phyloP scores from a whole-genome alignment of 768 basidiomycete genomes.

The Lentinula guzmanii region DNA sequence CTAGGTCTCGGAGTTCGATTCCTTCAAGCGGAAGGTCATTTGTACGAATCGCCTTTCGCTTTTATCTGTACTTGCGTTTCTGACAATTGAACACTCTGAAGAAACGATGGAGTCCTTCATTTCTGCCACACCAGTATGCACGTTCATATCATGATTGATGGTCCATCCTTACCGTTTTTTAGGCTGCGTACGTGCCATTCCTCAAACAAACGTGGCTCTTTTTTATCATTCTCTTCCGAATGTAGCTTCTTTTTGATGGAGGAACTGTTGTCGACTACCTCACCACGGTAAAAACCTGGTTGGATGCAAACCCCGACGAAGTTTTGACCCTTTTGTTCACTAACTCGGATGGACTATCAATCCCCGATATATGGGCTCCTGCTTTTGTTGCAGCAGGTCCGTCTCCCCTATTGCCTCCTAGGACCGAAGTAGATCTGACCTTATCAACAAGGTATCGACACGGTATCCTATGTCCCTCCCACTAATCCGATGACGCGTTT shows the following conservation, averaged over 20 bases:
- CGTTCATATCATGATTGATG: not conserved
- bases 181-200: constrained; percentile 28
- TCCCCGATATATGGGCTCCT: constrained; percentile 26
- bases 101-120: constrained; percentile 40
- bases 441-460: constrained; percentile 15
- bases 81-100: constrained; percentile 6
- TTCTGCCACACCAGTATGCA: constrained; percentile 64
- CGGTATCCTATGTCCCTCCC: constrained; percentile 30
- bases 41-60: constrained; percentile 20
- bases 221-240: constrained; percentile 8
- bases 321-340: constrained; percentile 43
- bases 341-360: constrained; percentile 33
- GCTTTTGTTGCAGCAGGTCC: constrained; percentile 28
- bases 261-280: constrained; percentile 31
- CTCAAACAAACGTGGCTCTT: not conserved
- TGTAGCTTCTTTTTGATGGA: constrained; percentile 41
- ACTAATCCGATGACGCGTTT: constrained; percentile 17
- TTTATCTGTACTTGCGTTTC: not conserved
- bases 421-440: not conserved
- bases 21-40: constrained; percentile 54
- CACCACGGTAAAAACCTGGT: constrained; percentile 28
- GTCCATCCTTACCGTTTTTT: not conserved
- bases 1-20: constrained; percentile 46
- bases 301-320: constrained; percentile 39
- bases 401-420: not conserved